Percentiles rank a stretch among this genome's conserved stretches.
Conservation (phyloP, 192 early-diverging fungal species). For the Coemansia sp. region DNA sequence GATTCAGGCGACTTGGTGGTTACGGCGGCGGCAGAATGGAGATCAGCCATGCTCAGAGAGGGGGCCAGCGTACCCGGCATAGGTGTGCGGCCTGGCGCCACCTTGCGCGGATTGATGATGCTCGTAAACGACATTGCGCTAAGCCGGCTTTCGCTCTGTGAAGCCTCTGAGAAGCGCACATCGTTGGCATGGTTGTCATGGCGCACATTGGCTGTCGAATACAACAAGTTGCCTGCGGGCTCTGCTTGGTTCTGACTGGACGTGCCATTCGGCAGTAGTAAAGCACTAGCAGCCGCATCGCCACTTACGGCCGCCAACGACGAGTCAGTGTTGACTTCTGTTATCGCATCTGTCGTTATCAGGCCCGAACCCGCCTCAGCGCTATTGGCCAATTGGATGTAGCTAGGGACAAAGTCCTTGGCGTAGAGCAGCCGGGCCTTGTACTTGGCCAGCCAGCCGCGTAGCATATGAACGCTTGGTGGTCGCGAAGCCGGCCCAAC, state of each 20-base stretch:
- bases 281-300: neutral
- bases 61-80: slow-evolving; percentile 35
- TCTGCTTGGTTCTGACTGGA: neutral
- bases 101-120: slow-evolving; percentile 39
- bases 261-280: neutral
- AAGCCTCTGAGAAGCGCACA: neutral
- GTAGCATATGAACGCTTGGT: slow-evolving; percentile 25
- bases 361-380: neutral
- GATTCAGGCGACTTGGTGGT: neutral
- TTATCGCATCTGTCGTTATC: neutral
- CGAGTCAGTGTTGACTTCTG: neutral
- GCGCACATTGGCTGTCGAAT: slow-evolving; percentile 5
- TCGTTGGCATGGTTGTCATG: neutral
- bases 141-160: neutral
- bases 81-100: neutral
- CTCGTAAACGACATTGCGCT: slow-evolving; percentile 31
- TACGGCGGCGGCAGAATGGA: slow-evolving; percentile 8
- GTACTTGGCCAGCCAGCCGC: slow-evolving; percentile 38
- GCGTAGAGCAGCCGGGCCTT: slow-evolving; percentile 32
- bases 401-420: slow-evolving; percentile 21
- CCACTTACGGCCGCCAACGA: neutral
- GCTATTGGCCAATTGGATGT: neutral
- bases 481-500: neutral
- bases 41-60: slow-evolving; percentile 22
- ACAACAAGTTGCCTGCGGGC: slow-evolving; percentile 15